phyloP scores from a whole-genome alignment of 106 monocot species.

The Dioscorea alata region DNA sequence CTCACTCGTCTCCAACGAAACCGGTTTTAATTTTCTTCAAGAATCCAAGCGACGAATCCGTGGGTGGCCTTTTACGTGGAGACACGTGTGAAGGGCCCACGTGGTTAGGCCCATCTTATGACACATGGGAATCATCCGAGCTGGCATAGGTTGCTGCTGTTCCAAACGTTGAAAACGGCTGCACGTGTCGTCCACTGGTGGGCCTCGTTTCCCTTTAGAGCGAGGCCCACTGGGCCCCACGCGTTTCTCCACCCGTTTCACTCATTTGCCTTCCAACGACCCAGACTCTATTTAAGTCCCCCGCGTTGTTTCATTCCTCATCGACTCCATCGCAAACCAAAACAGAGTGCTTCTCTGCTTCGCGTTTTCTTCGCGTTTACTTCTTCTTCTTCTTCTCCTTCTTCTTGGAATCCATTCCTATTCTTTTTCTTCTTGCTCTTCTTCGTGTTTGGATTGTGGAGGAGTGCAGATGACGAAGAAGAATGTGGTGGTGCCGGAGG shows the following conservation, averaged over 20 bases:
- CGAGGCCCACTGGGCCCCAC: not conserved
- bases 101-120: too few species aligned
- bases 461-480: not conserved
- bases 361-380: too few species aligned
- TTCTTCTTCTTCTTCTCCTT: too few species aligned
- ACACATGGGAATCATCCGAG: too few species aligned
- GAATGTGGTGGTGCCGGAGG: slow-evolving; percentile 4
- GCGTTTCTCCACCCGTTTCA: not conserved
- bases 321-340: not conserved
- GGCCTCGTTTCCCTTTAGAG: not conserved
- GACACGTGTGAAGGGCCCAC: too few species aligned
- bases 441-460: not conserved
- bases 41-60: too few species aligned
- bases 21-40: too few species aligned
- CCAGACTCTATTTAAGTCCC: not conserved
- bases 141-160: too few species aligned
- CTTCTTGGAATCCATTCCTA: not conserved
- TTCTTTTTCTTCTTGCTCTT: not conserved
- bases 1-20: too few species aligned
- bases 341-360: not conserved
- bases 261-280: not conserved
- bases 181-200: not conserved
- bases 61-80: too few species aligned
- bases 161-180: too few species aligned
- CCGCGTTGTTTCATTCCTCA: not conserved